Conservation (phyloP, 202 grass and related monocot species). For the Elaeis oleifera region DNA sequence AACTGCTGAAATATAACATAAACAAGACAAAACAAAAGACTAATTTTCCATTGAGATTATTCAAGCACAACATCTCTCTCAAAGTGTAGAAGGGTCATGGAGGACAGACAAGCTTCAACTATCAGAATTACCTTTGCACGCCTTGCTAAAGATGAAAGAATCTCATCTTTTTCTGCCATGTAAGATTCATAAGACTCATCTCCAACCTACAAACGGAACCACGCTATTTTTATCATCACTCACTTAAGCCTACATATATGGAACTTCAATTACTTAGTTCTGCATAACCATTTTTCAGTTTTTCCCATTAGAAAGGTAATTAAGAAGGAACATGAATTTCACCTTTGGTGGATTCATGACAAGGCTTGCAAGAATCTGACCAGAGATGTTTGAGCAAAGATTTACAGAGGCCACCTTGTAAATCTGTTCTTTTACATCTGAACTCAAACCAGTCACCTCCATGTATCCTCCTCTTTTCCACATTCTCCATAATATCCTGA, state of each 20-base stretch:
- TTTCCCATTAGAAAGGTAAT: too few species aligned
- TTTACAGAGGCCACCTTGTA: slow-evolving; percentile 99
- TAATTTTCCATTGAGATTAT: too few species aligned
- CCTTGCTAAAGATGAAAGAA: slow-evolving; percentile 35
- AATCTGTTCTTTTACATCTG: slow-evolving; percentile 91
- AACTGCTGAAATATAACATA: too few species aligned
- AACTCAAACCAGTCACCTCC: slow-evolving; percentile 89
- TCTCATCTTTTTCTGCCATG: slow-evolving; percentile 38
- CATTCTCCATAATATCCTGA: slow-evolving; percentile 97
- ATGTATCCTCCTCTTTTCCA: slow-evolving; percentile 97
- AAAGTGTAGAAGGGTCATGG: too few species aligned
- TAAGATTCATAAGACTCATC: slow-evolving; percentile 47
- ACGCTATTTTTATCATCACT: too few species aligned
- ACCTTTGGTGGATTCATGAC: slow-evolving; percentile 67
- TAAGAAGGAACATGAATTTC: background rate
- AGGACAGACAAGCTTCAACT: too few species aligned
- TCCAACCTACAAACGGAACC: slow-evolving; percentile 32
- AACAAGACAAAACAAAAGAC: too few species aligned
- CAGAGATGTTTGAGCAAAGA: slow-evolving; percentile 81
- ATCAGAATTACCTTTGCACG: slow-evolving; percentile 35
- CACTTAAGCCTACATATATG: too few species aligned
- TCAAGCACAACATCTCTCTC: too few species aligned
- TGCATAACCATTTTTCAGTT: too few species aligned
- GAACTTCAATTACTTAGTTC: too few species aligned
- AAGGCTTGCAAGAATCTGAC: slow-evolving; percentile 68